Conservation (phyloP, 2,329 filamentous ascomycete genomes). For the Colletotrichum spaethianum region DNA sequence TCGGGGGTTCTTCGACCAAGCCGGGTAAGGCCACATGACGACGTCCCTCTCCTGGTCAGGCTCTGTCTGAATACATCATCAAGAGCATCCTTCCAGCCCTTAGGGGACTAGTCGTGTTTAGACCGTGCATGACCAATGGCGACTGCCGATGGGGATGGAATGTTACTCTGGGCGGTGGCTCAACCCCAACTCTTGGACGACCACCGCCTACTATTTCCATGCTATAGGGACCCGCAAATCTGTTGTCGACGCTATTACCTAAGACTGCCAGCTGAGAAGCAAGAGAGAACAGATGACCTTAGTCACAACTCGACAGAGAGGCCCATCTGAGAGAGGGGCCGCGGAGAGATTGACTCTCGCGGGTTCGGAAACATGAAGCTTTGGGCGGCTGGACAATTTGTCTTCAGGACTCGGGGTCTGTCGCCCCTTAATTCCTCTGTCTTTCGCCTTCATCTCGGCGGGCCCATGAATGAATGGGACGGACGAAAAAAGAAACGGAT, state of each 20-base stretch:
- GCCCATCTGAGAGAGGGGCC: conserved; percentile 21
- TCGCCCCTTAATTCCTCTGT: conserved; percentile 18
- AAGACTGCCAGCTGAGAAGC: conserved; percentile 18
- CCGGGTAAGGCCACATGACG: conserved; percentile 31
- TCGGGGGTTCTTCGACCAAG: background rate
- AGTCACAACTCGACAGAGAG: conserved; percentile 22
- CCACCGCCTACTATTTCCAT: conserved; percentile 12
- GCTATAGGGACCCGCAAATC: conserved; percentile 17
- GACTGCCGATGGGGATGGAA: conserved; percentile 26
- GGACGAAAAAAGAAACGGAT: conserved; percentile 28
- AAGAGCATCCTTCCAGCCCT: conserved; percentile 24
- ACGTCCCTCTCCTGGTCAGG: conserved; percentile 20
- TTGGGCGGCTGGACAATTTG: conserved; percentile 8
- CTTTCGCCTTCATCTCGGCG: conserved; percentile 1
- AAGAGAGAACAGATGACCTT: conserved; percentile 16
- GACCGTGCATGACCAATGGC: conserved; percentile 8
- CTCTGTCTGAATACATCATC: conserved; percentile 15
- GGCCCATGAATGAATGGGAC: conserved; percentile 16
- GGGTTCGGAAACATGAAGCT: conserved; percentile 17
- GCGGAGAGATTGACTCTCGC: conserved; percentile 6
- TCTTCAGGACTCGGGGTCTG: conserved; percentile 8
- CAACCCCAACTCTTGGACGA: background rate
- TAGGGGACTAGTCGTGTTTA: conserved; percentile 15
- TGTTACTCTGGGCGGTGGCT: conserved; percentile 31
- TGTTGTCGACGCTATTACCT: conserved; percentile 31